A percentile compares a stretch with the other conserved stretches of the same genome.
phyloP scores from a whole-genome alignment of 2,329 filamentous ascomycete species.

The Alternaria arborescens region DNA sequence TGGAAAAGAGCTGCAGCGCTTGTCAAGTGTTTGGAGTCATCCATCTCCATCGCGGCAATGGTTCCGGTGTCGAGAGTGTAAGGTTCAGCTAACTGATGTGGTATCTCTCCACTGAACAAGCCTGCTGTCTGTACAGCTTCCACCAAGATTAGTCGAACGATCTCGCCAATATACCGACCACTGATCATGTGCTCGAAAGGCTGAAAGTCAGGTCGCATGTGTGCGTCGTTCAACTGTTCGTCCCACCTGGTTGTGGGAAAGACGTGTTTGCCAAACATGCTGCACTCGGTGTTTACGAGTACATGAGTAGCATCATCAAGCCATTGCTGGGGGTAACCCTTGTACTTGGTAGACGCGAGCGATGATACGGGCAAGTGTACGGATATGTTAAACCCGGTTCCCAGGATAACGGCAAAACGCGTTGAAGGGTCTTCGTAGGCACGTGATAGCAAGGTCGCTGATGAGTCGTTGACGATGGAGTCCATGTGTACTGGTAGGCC shows the following conservation, averaged over 20 bases:
- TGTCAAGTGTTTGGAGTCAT: constrained; percentile 51
- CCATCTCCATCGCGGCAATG: constrained; percentile 65
- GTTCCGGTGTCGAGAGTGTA: constrained; percentile 69
- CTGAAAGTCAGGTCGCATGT: constrained; percentile 69
- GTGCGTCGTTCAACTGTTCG: constrained; percentile 64
- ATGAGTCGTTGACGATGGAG: constrained; percentile 71
- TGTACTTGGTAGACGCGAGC: constrained; percentile 65
- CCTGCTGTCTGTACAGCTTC: constrained; percentile 66
- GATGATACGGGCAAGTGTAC: constrained; percentile 66
- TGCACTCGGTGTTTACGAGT: constrained; percentile 71
- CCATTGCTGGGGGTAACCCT: constrained; percentile 63
- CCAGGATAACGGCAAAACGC: constrained; percentile 69
- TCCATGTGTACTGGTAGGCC: constrained; percentile 66
- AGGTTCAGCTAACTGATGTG: constrained; percentile 62
- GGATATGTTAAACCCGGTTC: constrained; percentile 72
- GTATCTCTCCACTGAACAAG: constrained; percentile 66
- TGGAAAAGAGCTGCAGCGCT: constrained; percentile 59
- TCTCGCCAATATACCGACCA: constrained; percentile 70
- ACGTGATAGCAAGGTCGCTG: constrained; percentile 68
- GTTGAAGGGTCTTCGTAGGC: constrained; percentile 69
- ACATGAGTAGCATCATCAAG: constrained; percentile 66
- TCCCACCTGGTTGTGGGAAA: constrained; percentile 70
- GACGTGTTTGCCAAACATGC: constrained; percentile 70
- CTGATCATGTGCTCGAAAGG: constrained; percentile 71
- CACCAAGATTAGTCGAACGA: constrained; percentile 67